Base-by-base conservation (phyloP, 148 eudicot species). In the Drosera capensis region DNA sequence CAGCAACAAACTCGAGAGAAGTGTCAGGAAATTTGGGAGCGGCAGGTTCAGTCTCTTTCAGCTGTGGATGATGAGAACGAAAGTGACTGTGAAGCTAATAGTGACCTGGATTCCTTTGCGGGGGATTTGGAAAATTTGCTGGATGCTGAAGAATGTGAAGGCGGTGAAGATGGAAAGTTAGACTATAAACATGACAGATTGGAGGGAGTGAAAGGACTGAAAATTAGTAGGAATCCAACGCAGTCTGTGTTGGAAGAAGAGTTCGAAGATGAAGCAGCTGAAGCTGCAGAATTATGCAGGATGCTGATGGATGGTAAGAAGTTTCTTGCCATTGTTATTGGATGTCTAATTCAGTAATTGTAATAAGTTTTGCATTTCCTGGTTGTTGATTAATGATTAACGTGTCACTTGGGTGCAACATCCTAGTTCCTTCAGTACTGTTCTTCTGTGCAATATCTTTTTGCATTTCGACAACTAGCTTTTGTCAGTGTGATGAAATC, bases 1-100 rank as follows among this genome's bases (percentile, higher is more conserved):
- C 95, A 90, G 67, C 99, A 90, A 62, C 95, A 85, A 59, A 75
- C 80, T 3, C 71, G 99, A 55, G 99, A 90, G 61, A 90, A 90
- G 57, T 90, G 99, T 48, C 95, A 84, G 63, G 99, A 90, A 66
- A 84, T 90, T 51, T 90, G 99, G 99, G 99, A 90, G 45, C 71
- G 93, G 29, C 99, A 84, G 60, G 66, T 76, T 55, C 84, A 75
- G 60, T 73, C 80, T 54, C 93, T 90, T 56, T 71, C 78, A 43
- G 70, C 87, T 55, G 56, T 65, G 48, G 95, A 80, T 59, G 84
- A 75, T 58, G 99, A 84, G 55, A 84, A 66, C 55, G 99, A 84
- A 68, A 80, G 93, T 48, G 99, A 90, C 49, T 60, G 72, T 43
- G 99, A 90, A 62, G 93, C 80, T 49, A 78, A 84, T 48, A 90